A percentile compares a stretch with the other conserved stretches of the same genome.
Evolutionary conservation across 331 rosid species (phyloP).

Genomic region (Pyracantha coccinea): DNA sequence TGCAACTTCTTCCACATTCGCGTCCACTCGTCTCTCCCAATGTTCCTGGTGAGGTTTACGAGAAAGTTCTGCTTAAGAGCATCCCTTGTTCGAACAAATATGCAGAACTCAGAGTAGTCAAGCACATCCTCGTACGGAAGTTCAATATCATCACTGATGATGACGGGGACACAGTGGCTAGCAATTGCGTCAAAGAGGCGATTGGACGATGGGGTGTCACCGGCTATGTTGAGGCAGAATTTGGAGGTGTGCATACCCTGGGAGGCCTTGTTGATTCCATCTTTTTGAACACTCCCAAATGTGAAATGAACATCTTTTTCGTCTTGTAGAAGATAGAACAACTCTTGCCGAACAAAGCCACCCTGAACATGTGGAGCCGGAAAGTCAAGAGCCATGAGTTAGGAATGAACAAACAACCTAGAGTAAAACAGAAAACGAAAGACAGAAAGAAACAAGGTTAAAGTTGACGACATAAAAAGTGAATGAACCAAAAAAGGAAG

Average conservation of each 20-base stretch:
- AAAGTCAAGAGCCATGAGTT: not conserved
- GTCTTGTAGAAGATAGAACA: conserved; percentile 51
- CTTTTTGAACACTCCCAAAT: conserved; percentile 59
- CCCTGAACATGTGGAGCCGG: conserved; percentile 36
- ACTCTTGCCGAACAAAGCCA: conserved; percentile 60
- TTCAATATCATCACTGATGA: conserved; percentile 75
- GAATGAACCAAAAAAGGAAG: not conserved
- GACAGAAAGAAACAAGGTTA: not conserved
- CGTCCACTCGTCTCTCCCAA: conserved; percentile 66
- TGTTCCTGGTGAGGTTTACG: conserved; percentile 40
- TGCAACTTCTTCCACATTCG: conserved; percentile 67
- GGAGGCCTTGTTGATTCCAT: conserved; percentile 44
- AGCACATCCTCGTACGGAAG: conserved; percentile 74
- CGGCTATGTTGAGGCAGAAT: conserved; percentile 82
- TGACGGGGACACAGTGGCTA: conserved; percentile 76
- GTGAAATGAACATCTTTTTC: conserved; percentile 77
- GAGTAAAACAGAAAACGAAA: not conserved
- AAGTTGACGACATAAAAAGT: not conserved
- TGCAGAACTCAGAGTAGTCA: conserved; percentile 71
- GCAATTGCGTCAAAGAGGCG: conserved; percentile 81
- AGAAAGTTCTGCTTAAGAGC: conserved; percentile 47
- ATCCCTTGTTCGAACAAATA: conserved; percentile 65
- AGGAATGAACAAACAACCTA: not conserved
- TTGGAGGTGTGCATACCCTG: conserved; percentile 71
- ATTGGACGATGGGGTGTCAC: conserved; percentile 86